phyloP scores from a whole-genome alignment of 2,329 filamentous ascomycete genomes.

The Claviceps lovelessii region DNA sequence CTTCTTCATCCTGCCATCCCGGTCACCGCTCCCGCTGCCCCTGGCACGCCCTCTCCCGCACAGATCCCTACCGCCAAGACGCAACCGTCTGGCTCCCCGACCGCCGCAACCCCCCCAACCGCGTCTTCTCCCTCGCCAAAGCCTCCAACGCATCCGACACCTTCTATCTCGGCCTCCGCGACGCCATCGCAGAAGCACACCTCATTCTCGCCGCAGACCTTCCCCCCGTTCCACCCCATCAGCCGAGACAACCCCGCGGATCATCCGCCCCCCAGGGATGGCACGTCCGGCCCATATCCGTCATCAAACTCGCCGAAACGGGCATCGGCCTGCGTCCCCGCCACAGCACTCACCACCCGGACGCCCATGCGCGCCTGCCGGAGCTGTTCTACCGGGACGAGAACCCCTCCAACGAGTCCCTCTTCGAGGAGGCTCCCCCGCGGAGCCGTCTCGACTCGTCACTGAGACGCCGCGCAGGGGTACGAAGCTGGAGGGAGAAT shows the following conservation, averaged over 20 bases:
- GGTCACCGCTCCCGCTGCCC: conserved; percentile 21
- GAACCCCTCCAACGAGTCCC: neutral
- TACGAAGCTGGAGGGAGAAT: neutral
- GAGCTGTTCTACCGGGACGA: conserved; percentile 8
- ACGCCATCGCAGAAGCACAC: conserved; percentile 30
- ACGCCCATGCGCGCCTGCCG: conserved; percentile 6
- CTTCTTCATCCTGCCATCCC: conserved; percentile 19
- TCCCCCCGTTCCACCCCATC: neutral
- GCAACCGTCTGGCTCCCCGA: conserved; percentile 29
- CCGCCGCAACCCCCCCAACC: conserved; percentile 13
- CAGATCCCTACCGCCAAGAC: conserved; percentile 34
- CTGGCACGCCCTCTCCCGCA: conserved; percentile 32
- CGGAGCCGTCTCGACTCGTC: conserved; percentile 5
- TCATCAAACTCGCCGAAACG: conserved; percentile 18
- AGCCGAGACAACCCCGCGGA: conserved; percentile 4
- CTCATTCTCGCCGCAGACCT: conserved; percentile 16
- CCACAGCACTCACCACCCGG: neutral
- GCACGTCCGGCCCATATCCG: neutral
- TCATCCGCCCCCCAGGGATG: neutral
- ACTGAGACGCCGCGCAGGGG: conserved; percentile 4
- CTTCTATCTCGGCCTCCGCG: conserved; percentile 36
- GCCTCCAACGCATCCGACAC: conserved; percentile 31
- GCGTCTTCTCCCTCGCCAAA: conserved; percentile 33
- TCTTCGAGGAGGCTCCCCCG: neutral
- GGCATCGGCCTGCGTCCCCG: conserved; percentile 14